Percentiles rank a stretch among this genome's conserved stretches.
phyloP scores from a whole-genome alignment of 2,329 filamentous ascomycete species.

The Phialocephala subalpina region DNA sequence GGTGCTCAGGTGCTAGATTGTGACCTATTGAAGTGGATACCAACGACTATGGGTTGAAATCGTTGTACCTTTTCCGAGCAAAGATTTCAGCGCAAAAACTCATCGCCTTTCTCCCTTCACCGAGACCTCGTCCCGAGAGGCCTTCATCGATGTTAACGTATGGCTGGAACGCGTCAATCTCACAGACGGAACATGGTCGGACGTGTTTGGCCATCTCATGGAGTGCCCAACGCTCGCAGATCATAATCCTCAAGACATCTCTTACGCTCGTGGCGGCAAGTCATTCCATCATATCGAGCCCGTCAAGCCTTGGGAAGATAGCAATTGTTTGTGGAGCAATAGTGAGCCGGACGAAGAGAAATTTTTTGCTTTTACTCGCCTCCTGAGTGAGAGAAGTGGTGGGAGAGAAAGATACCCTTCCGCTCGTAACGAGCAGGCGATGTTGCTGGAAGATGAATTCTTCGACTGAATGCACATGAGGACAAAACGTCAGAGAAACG shows the following conservation, averaged over 20 bases:
- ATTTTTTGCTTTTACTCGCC: not conserved
- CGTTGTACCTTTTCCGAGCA: not conserved
- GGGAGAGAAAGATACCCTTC: not conserved
- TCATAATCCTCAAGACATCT: not conserved
- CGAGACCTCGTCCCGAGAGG: not conserved
- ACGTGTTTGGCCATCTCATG: slow-evolving; percentile 1
- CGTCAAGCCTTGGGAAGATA: not conserved
- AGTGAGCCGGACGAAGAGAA: not conserved
- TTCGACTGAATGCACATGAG: too few relatives aligned
- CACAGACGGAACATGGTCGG: not conserved
- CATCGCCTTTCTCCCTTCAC: slow-evolving; percentile 2
- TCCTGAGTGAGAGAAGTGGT: not conserved
- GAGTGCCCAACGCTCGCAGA: not conserved
- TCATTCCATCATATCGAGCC: not conserved
- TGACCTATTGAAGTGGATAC: slow-evolving; percentile 9
- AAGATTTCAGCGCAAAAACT: slow-evolving; percentile 5
- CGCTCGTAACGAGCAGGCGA: too few relatives aligned
- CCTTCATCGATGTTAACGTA: not conserved
- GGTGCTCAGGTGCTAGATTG: slow-evolving; percentile 7
- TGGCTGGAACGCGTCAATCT: slow-evolving; percentile 6
- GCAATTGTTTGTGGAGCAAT: not conserved
- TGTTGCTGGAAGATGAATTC: too few relatives aligned
- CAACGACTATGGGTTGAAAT: not conserved
- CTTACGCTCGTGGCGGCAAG: slow-evolving; percentile 7
- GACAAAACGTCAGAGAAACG: too few relatives aligned